These are phyloP conservation scores for Hypoxylon intermedium DNA, from an alignment of 495 filamentous ascomycete species.

Conservation along the genomic window DNA sequence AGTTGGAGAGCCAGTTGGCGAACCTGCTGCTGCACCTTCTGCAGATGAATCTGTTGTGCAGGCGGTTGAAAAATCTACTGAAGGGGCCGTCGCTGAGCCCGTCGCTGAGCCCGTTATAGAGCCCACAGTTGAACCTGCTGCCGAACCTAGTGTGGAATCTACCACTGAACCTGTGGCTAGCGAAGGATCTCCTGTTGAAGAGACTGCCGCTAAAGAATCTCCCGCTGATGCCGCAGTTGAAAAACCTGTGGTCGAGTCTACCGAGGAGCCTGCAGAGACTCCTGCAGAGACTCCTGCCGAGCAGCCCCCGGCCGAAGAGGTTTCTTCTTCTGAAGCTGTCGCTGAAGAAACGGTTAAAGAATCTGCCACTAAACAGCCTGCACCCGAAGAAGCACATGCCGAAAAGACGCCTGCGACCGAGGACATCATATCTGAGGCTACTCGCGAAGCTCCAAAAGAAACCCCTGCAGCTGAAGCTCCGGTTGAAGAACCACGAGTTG, in stretches of 20 bases:
- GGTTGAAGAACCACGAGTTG: neutral
- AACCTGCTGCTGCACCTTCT: conserved; percentile 7
- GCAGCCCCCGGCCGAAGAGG: conserved; percentile 5
- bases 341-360: conserved; percentile 25
- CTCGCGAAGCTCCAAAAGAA: conserved; percentile 7
- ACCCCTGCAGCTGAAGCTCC: conserved; percentile 19
- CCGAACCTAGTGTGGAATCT: too few relatives aligned
- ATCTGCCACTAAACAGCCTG: too few relatives aligned
- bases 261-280: neutral
- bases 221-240: conserved; percentile 4
- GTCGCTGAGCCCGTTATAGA: conserved; percentile 5
- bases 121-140: neutral
- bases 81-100: conserved; percentile 11
- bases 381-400: conserved; percentile 15
- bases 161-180: too few relatives aligned
- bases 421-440: too few relatives aligned
- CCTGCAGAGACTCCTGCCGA: neutral
- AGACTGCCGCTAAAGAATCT: conserved; percentile 3
- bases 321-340: conserved; percentile 9
- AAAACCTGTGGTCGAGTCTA: conserved; percentile 4
- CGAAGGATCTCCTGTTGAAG: too few relatives aligned
- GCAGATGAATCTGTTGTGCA: conserved; percentile 15
- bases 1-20: conserved; percentile 6
- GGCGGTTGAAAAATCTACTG: conserved; percentile 14
- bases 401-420: neutral